Percentiles rank a stretch among this genome's conserved stretches.
These are phyloP conservation scores for Epicoccum sorghinum DNA, from an alignment of 2,329 filamentous ascomycete species.

Conservation along the genomic window DNA sequence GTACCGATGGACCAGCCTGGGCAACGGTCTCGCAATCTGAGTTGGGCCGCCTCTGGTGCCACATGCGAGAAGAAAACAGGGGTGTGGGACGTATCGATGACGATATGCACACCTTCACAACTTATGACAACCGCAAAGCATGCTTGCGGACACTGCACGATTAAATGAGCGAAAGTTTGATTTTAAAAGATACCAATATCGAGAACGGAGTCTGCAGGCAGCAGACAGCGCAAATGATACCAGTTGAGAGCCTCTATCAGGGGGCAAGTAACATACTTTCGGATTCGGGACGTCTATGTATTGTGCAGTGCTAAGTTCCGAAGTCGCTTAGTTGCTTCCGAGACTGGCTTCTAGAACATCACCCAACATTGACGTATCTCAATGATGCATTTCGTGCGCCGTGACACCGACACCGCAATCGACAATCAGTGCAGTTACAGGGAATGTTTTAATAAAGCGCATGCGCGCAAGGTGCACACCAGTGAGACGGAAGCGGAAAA, in stretches of 20 bases:
- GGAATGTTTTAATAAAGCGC: neutral
- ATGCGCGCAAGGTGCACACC: neutral
- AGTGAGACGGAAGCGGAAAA: neutral
- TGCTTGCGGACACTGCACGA: neutral
- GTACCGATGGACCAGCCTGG: conserved; percentile 59
- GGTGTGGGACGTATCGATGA: conserved; percentile 8
- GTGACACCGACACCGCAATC: conserved; percentile 1
- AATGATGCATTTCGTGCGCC: neutral
- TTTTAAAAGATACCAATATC: conserved; percentile 7
- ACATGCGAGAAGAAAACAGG: neutral
- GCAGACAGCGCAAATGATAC: conserved; percentile 7
- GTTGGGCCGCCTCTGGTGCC: neutral
- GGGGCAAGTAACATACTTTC: neutral
- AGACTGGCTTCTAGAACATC: conserved; percentile 1
- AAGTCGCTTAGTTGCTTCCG: neutral
- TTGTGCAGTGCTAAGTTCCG: neutral
- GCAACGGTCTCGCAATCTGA: conserved; percentile 48
- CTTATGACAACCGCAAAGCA: conserved; percentile 1
- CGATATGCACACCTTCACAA: conserved; percentile 3
- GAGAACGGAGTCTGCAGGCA: neutral
- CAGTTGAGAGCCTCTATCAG: conserved; percentile 7
- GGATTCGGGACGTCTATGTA: neutral
- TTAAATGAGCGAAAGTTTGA: conserved; percentile 1
- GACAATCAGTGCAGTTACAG: neutral
- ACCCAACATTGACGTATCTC: neutral